phyloP scores from a whole-genome alignment of 2,329 filamentous ascomycete species.

The Fusarium euwallaceae region DNA sequence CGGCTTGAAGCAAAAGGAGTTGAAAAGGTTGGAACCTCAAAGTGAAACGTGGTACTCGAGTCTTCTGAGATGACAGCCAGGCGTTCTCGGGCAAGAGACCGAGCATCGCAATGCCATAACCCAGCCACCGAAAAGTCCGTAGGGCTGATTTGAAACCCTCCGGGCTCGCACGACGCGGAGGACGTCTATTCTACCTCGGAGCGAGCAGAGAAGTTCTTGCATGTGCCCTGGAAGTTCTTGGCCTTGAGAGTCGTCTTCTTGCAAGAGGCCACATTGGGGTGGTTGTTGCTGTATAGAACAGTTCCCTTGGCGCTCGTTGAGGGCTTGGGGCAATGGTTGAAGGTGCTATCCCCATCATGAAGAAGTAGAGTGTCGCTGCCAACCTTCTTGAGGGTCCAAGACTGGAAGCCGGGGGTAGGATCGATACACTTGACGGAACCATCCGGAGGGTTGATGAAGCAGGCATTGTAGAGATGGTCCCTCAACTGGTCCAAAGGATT shows the following conservation, averaged over 20 bases:
- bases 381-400: constrained; percentile 45
- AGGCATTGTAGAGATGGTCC: constrained; percentile 50
- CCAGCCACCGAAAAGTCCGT: background rate
- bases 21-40: constrained; percentile 10
- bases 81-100: constrained; percentile 4
- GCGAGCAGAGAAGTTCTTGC: constrained; percentile 34
- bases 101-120: constrained; percentile 8
- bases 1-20: background rate
- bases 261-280: constrained; percentile 36
- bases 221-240: constrained; percentile 46
- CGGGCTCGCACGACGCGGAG: constrained; percentile 1
- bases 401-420: constrained; percentile 47
- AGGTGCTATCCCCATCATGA: constrained; percentile 43
- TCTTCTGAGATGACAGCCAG: constrained; percentile 16
- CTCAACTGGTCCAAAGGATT: constrained; percentile 43
- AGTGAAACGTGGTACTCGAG: constrained; percentile 16
- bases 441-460: constrained; percentile 46
- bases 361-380: constrained; percentile 39
- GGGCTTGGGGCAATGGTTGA: constrained; percentile 44
- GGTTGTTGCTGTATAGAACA: constrained; percentile 41
- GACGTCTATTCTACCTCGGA: constrained; percentile 1
- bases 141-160: constrained; percentile 1
- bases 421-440: constrained; percentile 51
- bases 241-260: constrained; percentile 44
- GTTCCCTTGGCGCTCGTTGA: constrained; percentile 37